These are phyloP conservation scores for Paramecium bursaria DNA, from an alignment of 73 alveolate genomes.

Conservation along the genomic window DNA sequence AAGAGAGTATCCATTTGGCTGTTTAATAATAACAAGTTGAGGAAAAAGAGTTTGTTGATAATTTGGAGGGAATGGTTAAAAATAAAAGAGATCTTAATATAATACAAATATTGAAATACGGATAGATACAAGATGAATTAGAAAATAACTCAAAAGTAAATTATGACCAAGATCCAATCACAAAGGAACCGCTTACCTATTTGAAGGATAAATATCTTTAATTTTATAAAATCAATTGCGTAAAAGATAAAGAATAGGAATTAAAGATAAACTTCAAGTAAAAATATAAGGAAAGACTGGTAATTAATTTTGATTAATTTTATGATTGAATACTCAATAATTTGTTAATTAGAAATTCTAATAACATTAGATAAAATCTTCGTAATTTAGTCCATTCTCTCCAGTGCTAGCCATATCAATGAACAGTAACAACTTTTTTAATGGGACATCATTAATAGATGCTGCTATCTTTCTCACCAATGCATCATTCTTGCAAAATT, in stretches of 20 bases:
- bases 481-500: neutral
- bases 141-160: too few relatives aligned
- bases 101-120: neutral
- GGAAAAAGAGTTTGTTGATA: too few relatives aligned
- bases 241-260: neutral
- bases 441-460: slow-evolving; percentile 9
- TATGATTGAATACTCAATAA: neutral
- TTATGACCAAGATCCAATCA: neutral
- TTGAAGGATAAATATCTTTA: neutral
- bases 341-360: too few relatives aligned
- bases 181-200: neutral
- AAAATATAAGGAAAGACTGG: neutral
- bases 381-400: slow-evolving; percentile 7
- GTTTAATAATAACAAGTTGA: neutral
- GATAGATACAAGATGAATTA: neutral
- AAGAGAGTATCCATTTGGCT: neutral
- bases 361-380: neutral
- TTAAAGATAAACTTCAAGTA: neutral
- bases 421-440: slow-evolving; percentile 57
- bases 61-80: too few relatives aligned
- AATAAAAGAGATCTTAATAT: too few relatives aligned
- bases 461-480: neutral
- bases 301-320: neutral
- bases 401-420: slow-evolving; percentile 61
- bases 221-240: neutral